phyloP scores from a whole-genome alignment of 2,329 filamentous ascomycete genomes.

The Calonectria ilicicola region DNA sequence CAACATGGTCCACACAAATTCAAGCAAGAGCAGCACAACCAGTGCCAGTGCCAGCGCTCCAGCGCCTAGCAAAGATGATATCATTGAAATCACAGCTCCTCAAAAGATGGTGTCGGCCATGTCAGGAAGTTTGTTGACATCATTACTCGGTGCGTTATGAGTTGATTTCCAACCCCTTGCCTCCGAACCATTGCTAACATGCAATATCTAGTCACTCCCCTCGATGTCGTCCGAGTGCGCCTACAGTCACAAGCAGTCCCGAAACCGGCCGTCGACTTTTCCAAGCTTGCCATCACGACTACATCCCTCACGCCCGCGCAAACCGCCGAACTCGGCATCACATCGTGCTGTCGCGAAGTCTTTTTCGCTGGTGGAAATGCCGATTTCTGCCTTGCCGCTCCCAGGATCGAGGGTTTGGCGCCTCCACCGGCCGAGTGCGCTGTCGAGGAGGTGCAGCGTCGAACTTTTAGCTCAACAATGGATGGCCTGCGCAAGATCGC shows the following conservation, averaged over 20 bases:
- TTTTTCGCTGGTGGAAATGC: conserved; percentile 93
- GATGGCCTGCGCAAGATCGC: conserved; percentile 96
- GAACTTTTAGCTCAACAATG: conserved; percentile 88
- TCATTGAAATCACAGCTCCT: conserved; percentile 78
- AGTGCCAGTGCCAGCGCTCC: neutral
- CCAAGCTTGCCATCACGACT: conserved; percentile 67
- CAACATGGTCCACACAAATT: conserved; percentile 38
- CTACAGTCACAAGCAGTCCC: conserved; percentile 82
- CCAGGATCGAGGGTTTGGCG: conserved; percentile 61
- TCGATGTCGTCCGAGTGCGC: conserved; percentile 96
- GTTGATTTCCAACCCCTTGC: neutral
- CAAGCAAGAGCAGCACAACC: conserved; percentile 11
- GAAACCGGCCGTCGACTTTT: conserved; percentile 63
- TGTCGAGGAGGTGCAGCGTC: conserved; percentile 86
- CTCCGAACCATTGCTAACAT: conserved; percentile 16
- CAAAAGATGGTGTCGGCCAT: conserved; percentile 98
- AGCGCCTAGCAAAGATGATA: conserved; percentile 44
- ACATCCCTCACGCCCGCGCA: conserved; percentile 77
- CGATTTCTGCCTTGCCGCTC: conserved; percentile 82
- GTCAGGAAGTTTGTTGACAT: conserved; percentile 89
- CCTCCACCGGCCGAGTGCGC: conserved; percentile 76
- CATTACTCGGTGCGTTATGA: conserved; percentile 77
- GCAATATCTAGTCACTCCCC: conserved; percentile 79
- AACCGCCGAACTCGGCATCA: conserved; percentile 85
- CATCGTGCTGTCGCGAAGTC: conserved; percentile 94